Evolutionary conservation across 1,139 yeast genomes (phyloP).

Genomic region (Hyphopichia pseudoburtonii): DNA sequence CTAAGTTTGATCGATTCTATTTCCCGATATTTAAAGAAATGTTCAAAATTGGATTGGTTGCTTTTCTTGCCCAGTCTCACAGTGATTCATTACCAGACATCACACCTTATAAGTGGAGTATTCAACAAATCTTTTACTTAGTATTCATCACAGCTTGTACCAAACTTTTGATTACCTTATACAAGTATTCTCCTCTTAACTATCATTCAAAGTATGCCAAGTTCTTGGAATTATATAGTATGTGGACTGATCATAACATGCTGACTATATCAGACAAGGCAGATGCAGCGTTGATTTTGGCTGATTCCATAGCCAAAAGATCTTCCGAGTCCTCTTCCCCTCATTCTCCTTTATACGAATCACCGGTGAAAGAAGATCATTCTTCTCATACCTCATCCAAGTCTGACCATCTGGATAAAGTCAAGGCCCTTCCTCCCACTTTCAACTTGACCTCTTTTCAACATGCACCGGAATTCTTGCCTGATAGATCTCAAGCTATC

Average conservation of each 20-base stretch:
- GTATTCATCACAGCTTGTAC: constrained; percentile 10
- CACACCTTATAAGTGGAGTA: constrained; percentile 5
- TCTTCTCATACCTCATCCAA: constrained; percentile 10
- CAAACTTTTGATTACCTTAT: constrained; percentile 3
- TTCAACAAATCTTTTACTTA: constrained; percentile 12
- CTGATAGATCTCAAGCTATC: neutral
- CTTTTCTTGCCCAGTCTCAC: constrained; percentile 5
- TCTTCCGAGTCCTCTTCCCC: neutral
- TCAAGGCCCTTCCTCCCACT: constrained; percentile 2
- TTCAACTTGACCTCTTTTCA: neutral
- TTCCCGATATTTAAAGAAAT: constrained; percentile 14
- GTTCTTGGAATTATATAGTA: constrained; percentile 14
- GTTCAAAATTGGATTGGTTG: constrained; percentile 10
- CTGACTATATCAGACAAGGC: constrained; percentile 1
- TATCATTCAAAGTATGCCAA: constrained; percentile 12
- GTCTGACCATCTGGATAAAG: constrained; percentile 2
- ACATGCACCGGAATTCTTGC: neutral
- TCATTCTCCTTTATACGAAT: constrained; percentile 3
- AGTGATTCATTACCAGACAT: no score
- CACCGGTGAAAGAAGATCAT: constrained; percentile 6
- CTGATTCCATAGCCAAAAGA: constrained; percentile 4
- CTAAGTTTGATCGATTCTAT: constrained; percentile 13
- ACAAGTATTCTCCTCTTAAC: constrained; percentile 6
- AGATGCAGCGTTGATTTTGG: constrained; percentile 7
- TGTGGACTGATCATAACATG: constrained; percentile 13